phyloP scores from a whole-genome alignment of 805 yeast genomes.

The Saccharomyces eubayanus region DNA sequence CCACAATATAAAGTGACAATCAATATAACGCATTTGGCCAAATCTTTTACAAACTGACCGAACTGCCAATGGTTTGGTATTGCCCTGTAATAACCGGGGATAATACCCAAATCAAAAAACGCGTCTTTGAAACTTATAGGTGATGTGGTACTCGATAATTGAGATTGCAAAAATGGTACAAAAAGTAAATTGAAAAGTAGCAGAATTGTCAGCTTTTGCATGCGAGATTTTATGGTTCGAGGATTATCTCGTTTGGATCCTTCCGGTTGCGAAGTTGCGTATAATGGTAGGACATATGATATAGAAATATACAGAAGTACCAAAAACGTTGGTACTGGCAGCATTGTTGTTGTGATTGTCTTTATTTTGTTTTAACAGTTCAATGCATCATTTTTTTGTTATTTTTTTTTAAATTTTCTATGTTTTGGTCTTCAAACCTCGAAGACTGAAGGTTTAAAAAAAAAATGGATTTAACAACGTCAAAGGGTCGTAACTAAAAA shows the following conservation, averaged over 20 bases:
- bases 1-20: slow-evolving; percentile 21
- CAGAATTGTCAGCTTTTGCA: slow-evolving; percentile 14
- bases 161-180: slow-evolving; percentile 13
- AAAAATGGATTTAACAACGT: not conserved
- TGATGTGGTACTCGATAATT: not conserved
- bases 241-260: slow-evolving; percentile 27
- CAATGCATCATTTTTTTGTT: not conserved
- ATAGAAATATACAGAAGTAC: slow-evolving; percentile 17
- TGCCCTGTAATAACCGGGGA: slow-evolving; percentile 17
- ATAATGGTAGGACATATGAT: slow-evolving; percentile 24
- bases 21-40: slow-evolving; percentile 9
- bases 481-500: not conserved
- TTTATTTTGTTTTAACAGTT: not conserved
- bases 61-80: not conserved
- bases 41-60: slow-evolving; percentile 4
- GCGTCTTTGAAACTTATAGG: slow-evolving; percentile 2
- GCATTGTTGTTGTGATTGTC: not conserved
- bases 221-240: slow-evolving; percentile 9
- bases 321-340: not conserved
- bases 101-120: slow-evolving; percentile 16
- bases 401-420: not conserved
- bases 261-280: slow-evolving; percentile 10
- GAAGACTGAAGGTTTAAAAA: not conserved
- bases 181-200: slow-evolving; percentile 13
- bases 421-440: not conserved